Base-by-base conservation (phyloP, 1,284 basidiomycete species). In the Heterobasidion parviporum region DNA sequence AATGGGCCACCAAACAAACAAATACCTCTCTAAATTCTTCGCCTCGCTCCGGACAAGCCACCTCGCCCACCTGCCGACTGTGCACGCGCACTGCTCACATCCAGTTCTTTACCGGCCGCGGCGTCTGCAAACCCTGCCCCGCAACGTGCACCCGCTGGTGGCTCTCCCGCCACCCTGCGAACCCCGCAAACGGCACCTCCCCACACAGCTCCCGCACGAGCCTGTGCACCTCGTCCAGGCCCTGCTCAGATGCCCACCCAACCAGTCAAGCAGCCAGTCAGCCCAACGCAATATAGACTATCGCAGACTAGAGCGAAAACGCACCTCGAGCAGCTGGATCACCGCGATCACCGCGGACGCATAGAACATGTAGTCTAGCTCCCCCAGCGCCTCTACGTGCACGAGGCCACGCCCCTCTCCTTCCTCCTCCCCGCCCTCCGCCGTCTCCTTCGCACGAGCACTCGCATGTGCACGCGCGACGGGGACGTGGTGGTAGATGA, bases 131-230 rank as follows among this genome's bases (percentile, higher is more conserved):
- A 41, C 38, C 12, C 38, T 41, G n/a, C n/a, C n/a, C n/a, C 7
- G 38, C n/a, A n/a, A 48, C 52, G 44, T 43, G 41, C 50, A 18
- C 26, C 26, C 55, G 55, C 35, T 56, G 50, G 15, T 56, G 55
- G 20, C 33, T 36, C 16, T 48, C 43, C 5, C 44, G 15, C 78
- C 78, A 79, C 34, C 62, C 61, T 26, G 65, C 67, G 57, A 75
- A 79, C 2, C 78, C 77, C 53, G 67, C 64, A 38, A 80, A 62
- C 3, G 75, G 75, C 3, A 79, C 69, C 62, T 76, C 76, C 2
- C 78, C 78, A 59, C 76, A 78, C 7, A 80, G 65, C 26, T 67
- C 62, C 33, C 70, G 71, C 15, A 73, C 72, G 50, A 77, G 70
- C 10, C 54, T 59, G 44, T 75, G 72, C 26, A 77, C 64, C 56